These are phyloP conservation scores for Crithidia bombi DNA, from an alignment of 208 protist genomes.

Conservation along the genomic window DNA sequence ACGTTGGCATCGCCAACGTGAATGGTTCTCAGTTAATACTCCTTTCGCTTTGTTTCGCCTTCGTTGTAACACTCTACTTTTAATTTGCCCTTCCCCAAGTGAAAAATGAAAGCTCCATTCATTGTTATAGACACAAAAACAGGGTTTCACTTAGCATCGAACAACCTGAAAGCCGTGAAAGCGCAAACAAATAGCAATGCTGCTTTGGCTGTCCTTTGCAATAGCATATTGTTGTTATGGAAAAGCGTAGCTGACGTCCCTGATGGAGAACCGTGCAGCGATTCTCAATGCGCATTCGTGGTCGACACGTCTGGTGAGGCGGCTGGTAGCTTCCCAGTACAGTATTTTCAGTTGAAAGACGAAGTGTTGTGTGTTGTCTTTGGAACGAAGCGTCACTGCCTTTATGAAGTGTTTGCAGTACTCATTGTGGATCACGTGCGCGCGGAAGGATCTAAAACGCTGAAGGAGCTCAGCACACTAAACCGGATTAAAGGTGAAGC, in stretches of 20 bases:
- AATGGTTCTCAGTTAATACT: no score
- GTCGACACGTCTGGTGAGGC: background rate
- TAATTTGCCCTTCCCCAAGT: no score
- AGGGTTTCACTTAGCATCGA: background rate
- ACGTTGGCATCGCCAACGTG: no score
- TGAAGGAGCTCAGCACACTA: background rate
- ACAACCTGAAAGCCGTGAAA: background rate
- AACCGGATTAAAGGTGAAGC: background rate
- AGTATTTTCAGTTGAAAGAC: background rate
- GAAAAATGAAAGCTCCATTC: background rate
- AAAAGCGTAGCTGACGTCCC: background rate
- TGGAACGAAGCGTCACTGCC: background rate
- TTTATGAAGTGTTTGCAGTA: background rate
- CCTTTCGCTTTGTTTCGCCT: no score
- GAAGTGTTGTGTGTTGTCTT: background rate
- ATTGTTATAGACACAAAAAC: background rate
- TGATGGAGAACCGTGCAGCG: background rate
- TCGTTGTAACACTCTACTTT: no score
- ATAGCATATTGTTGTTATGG: background rate
- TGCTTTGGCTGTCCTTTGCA: background rate
- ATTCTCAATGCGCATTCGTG: background rate
- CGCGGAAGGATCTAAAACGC: background rate
- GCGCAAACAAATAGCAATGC: background rate
- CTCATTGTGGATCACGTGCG: background rate
- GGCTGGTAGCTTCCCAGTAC: background rate